Conservation (phyloP, 176 grass and related monocot genomes). For the Secale cereale region DNA sequence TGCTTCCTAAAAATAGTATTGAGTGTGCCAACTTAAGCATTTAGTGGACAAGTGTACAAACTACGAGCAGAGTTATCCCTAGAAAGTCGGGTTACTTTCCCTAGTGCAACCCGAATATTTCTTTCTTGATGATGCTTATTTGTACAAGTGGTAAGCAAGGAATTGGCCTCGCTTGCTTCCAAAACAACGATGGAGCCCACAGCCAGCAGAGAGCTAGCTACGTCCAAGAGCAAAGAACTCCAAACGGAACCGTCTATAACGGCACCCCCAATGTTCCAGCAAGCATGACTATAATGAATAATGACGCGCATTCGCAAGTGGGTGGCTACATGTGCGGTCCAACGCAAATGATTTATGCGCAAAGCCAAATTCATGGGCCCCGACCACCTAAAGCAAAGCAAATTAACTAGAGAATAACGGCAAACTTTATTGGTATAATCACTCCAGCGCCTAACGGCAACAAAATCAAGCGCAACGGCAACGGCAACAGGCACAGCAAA, state of each 20-base stretch:
- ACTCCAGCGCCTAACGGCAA: background rate
- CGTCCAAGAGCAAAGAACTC: background rate
- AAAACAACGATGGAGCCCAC: slow-evolving; percentile 36
- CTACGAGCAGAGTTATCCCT: background rate
- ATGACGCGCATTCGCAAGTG: background rate
- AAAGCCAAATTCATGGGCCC: slow-evolving; percentile 25
- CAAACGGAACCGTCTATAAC: background rate
- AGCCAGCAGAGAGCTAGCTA: background rate
- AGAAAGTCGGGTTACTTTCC: slow-evolving; percentile 1
- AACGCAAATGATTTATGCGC: background rate
- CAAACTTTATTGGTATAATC: background rate
- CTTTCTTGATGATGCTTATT: slow-evolving; percentile 20
- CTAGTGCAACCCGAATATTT: slow-evolving; percentile 11
- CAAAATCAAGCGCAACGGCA: background rate
- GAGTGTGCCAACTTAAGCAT: background rate
- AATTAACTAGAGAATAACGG: background rate
- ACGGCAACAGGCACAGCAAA: background rate
- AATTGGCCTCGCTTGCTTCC: slow-evolving; percentile 31
- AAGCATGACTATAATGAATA: background rate
- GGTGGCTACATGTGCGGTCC: background rate
- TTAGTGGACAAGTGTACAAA: slow-evolving; percentile 1
- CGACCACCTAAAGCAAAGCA: slow-evolving; percentile 31
- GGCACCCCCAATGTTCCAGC: background rate
- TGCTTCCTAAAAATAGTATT: background rate
- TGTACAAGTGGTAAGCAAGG: slow-evolving; percentile 21